A percentile compares a stretch with the other conserved stretches of the same genome.
phyloP scores from a whole-genome alignment of 1,284 basidiomycete species.

The Malassezia brasiliensis region DNA sequence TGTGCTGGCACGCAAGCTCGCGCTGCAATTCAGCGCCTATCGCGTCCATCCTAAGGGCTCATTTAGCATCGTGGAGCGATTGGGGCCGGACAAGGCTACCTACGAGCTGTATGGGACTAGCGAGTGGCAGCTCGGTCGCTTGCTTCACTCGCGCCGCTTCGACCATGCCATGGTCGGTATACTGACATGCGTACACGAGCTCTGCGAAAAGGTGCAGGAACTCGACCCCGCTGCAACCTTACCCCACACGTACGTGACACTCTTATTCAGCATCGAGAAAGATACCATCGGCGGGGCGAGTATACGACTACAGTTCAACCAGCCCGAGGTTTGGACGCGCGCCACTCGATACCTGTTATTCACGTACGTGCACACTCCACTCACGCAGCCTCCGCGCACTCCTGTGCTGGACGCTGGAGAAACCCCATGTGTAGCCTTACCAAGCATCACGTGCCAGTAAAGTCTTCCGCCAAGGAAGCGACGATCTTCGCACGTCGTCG shows the following conservation, averaged over 20 bases:
- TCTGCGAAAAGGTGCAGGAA: conserved; percentile 67
- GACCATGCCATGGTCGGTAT: conserved; percentile 93
- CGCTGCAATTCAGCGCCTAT: conserved; percentile 21
- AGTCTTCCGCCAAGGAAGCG: not conserved
- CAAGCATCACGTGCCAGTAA: conserved; percentile 14
- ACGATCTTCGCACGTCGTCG: conserved; percentile 1
- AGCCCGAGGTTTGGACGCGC: conserved; percentile 87
- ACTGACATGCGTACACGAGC: conserved; percentile 81
- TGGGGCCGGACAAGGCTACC: conserved; percentile 19
- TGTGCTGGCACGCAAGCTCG: conserved; percentile 55
- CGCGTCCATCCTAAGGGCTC: conserved; percentile 30
- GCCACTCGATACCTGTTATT: conserved; percentile 81
- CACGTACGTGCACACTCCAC: conserved; percentile 50
- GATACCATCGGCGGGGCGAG: conserved; percentile 73
- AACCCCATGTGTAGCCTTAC: not conserved
- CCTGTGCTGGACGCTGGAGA: conserved; percentile 3
- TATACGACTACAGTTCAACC: conserved; percentile 80
- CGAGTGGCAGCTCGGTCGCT: conserved; percentile 67
- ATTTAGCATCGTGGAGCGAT: conserved; percentile 24
- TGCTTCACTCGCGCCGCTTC: conserved; percentile 88
- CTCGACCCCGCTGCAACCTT: conserved; percentile 67
- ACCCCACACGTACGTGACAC: conserved; percentile 63
- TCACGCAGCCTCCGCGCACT: conserved; percentile 12
- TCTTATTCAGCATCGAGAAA: conserved; percentile 50
- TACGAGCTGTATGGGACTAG: conserved; percentile 31